Evolutionary conservation across 495 filamentous ascomycete genomes (phyloP), one percentile per base, ranked within the genome.

Genomic region (Aspergillus nidulans): DNA sequence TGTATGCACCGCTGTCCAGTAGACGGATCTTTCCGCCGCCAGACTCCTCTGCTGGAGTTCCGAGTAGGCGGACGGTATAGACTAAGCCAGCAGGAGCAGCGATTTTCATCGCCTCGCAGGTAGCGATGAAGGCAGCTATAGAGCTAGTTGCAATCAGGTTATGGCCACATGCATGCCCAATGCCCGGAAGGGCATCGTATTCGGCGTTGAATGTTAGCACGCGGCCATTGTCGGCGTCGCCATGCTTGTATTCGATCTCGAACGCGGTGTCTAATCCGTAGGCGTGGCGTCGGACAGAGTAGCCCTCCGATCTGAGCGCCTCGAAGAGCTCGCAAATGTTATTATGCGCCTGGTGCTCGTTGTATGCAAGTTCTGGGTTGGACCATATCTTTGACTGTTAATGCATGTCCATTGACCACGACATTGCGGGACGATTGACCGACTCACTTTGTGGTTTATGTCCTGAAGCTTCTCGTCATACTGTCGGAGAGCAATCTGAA

Each of bases 131-230:
- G 0, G 74, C 69, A 0, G 72, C 69, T n/a, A 79, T 69, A 1
- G 69, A 69, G 58, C 69, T 76, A 1, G 72, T 72, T 0, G 71
- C 66, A 34, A 79, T 77, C 10, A 76, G 63, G 48, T 79, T 79
- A 55, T 79, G 76, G 4, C 76, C 76, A 50, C 76, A 77, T 5
- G 73, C 76, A 42, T 77, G 74, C 0, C 76, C 76, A 24, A 79
- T 73, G 0, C 67, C 73, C 0, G 73, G 64, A 0, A 79, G 63
- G 1, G 72, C 74, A 49, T 79, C 80, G 63, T 83, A 83, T 59
- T 85, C 82, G 8, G 77, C 77, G 48, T 84, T 84, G 61, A 80
- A 85, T 0, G 72, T 76, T 13, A 86, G 69, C 0, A 76, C 63
- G 0, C 77, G 78, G 0, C 82, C 81, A 36, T 24, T 12, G 0